Base-by-base conservation (phyloP, 495 filamentous ascomycete species). In the Aspergillus olivimuriae region DNA sequence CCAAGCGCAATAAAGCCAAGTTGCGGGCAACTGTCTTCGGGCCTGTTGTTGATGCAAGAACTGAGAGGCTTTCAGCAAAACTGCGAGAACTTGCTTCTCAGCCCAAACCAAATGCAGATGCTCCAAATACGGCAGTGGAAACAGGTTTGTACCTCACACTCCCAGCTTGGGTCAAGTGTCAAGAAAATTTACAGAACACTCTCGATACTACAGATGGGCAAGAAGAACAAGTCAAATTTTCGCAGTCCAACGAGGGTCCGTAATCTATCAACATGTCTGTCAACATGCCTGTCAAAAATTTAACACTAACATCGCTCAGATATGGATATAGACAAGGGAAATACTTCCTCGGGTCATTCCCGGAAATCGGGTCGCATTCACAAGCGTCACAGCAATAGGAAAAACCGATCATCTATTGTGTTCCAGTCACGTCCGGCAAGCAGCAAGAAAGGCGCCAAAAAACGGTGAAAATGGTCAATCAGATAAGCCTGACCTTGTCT, bases 1-100 rank as follows among this genome's bases (percentile, higher is more conserved):
- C 74, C 50, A 94, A 95, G 72, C 69, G 76, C 51, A 91, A 95
- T 67, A 83, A 84, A 56, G 73, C 77, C 43, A 80, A 72, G 42
- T 72, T 95, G 34, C 87, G 89, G 62, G 69, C 75, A 42, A 81
- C 73, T 40, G 79, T 95, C 46, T 94, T 94, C 60, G 83, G 80
- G 0, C 89, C 89, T 8, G 76, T 81, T 33, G 86, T 88, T 54
- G 61, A 73, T 53, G 89, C 83, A 28, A 76, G 89, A 40, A 82
- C 77, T 33, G 80, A 85, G 60, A 78, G 89, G 52, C 75, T 95
- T 12, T 84, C 86, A 2, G 83, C 84, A 39, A 94, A 87, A 58
- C 68, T 94, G 16, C 69, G 87, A 50, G 84, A 89, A 52, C 60
- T 92, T 44, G 83, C 81, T 9, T 66, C 78, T 12, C 77, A 86